Percentiles rank a stretch among this genome's conserved stretches.
phyloP scores from a whole-genome alignment of 177 flowering plant species.

The Vitis hybrid region DNA sequence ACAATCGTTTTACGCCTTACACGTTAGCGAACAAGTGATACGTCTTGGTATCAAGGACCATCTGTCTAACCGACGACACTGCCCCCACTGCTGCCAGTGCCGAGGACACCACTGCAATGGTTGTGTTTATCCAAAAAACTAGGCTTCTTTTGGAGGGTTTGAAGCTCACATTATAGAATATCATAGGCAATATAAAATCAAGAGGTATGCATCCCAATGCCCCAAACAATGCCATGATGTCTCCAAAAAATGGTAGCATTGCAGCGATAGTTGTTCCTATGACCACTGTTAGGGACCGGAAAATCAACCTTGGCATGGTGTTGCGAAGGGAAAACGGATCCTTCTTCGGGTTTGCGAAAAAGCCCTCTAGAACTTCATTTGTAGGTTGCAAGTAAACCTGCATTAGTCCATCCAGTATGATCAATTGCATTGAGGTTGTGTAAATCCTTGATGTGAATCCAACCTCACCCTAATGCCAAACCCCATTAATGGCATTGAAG shows the following conservation, averaged over 20 bases:
- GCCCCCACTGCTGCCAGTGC: slow-evolving; percentile 15
- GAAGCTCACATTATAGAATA: slow-evolving; percentile 39
- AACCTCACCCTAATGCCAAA: too few relatives aligned
- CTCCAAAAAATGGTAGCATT: slow-evolving; percentile 46
- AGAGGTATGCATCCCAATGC: slow-evolving; percentile 40
- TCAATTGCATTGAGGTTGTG: too few relatives aligned
- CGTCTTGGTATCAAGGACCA: slow-evolving; percentile 32
- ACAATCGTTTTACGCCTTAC: neutral
- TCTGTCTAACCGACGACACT: slow-evolving; percentile 32
- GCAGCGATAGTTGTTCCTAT: slow-evolving; percentile 28
- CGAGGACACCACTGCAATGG: slow-evolving; percentile 21
- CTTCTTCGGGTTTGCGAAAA: slow-evolving; percentile 25
- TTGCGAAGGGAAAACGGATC: slow-evolving; percentile 33
- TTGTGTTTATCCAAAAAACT: slow-evolving; percentile 25
- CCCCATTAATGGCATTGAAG: too few relatives aligned
- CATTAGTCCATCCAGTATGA: too few relatives aligned
- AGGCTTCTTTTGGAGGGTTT: slow-evolving; percentile 27
- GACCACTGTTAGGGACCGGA: slow-evolving; percentile 28
- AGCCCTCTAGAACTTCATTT: slow-evolving; percentile 29
- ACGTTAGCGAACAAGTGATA: slow-evolving; percentile 36
- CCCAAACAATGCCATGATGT: slow-evolving; percentile 33
- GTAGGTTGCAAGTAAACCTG: slow-evolving; percentile 45
- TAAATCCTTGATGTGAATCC: too few relatives aligned
- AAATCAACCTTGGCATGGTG: slow-evolving; percentile 27
- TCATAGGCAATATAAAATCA: slow-evolving; percentile 35